Evolutionary conservation across 2,329 filamentous ascomycete genomes (phyloP), one percentile per base, ranked within the genome.

Genomic region (Penicillium janthinellum): DNA sequence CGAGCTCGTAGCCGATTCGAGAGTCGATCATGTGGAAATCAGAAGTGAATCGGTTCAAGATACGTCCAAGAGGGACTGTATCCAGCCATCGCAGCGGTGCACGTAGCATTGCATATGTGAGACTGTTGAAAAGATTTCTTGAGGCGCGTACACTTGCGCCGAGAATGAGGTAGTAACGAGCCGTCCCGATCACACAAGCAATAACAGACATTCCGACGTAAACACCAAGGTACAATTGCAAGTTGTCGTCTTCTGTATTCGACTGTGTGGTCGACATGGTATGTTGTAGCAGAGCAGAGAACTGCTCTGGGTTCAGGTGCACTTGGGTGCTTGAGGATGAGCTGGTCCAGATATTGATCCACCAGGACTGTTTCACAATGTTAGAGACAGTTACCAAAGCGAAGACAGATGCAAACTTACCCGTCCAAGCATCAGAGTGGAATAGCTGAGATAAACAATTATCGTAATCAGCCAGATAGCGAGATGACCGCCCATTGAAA

Each of bases 1-100:
- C 83, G 62, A 91, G 73, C 53, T 90, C 85, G 64, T 84, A 83
- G 6, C 87, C 84, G 52, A 92, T 78, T 38, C 85, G 82, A 6
- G 84, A 87, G 75, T 94, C 90, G 51, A 93, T 84, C 42, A 87
- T 83, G 66, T 88, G 86, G 73, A 94, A 92, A 74, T 94, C 90
- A 3, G 88, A 82, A 0, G 90, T 91, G 72, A 93, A 91, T 1
- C 90, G 84, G 75, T 94, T 94, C 20, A 93, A 79, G 39, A 93
- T 85, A 48, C 90, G 85, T 2, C 90, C 90, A 1, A 92, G 80
- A 0, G 91, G 91, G 0, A 92, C 88, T 0, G 90, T 93, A 70
- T 94, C 90, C 39, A 94, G 82, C 89, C 90, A 92, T 61, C 90
- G 82, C n/a, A 93, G 79, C 1, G 89, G 90, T 5, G 90, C 87